These are phyloP conservation scores for Selaginella moellendorffii DNA, from an alignment of 75 land plant species.

Conservation along the genomic window DNA sequence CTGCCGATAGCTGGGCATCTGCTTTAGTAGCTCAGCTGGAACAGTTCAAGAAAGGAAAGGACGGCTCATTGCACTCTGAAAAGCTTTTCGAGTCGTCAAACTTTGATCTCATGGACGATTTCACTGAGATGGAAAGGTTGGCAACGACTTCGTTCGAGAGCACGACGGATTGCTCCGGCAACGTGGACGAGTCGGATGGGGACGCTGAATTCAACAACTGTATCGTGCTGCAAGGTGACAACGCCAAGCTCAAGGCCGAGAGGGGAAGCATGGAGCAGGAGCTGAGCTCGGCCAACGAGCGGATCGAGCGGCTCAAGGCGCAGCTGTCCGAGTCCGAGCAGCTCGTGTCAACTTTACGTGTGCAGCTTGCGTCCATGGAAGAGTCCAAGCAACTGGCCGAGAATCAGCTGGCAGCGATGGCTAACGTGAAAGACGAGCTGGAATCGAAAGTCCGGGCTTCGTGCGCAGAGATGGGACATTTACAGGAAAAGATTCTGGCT, in stretches of 20 bases:
- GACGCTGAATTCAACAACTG: neutral
- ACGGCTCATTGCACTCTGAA: neutral
- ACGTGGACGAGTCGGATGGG: neutral
- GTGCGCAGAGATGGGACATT: neutral
- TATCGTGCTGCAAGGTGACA: neutral
- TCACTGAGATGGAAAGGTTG: slow-evolving; percentile 77
- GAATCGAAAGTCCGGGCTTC: neutral
- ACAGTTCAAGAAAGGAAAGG: neutral
- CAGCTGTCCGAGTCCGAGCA: neutral
- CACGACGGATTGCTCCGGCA: neutral
- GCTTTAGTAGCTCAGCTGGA: neutral
- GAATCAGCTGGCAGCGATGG: neutral
- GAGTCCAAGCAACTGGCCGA: neutral
- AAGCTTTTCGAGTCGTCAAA: neutral
- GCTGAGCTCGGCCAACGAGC: neutral
- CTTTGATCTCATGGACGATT: slow-evolving; percentile 65
- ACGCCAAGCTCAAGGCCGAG: neutral
- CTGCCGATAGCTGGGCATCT: neutral
- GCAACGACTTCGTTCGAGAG: neutral
- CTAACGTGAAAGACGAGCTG: neutral
- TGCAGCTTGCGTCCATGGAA: neutral
- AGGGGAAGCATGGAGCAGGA: neutral
- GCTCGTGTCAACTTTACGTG: neutral
- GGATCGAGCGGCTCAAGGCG: neutral
- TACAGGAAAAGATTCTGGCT: neutral